Evolutionary conservation across 75 land plant genomes (phyloP).

Genomic region (Azolla pinnata): DNA sequence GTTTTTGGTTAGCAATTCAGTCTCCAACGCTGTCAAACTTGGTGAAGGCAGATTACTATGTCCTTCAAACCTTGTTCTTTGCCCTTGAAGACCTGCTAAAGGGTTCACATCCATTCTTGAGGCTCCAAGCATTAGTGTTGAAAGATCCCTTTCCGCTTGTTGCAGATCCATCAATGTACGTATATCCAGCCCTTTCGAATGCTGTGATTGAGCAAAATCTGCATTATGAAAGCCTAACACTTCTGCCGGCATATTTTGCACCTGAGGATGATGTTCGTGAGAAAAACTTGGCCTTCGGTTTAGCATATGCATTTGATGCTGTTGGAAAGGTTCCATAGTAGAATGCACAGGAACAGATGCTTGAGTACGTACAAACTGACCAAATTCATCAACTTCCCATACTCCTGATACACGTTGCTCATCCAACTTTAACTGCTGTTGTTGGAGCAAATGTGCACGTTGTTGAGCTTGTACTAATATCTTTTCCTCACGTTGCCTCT

Average conservation of each 20-base stretch:
- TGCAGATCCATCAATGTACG: not conserved
- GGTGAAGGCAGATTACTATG: not conserved
- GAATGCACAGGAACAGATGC: not conserved
- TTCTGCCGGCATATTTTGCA: not conserved
- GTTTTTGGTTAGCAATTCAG: not conserved
- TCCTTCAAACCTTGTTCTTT: not conserved
- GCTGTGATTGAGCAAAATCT: not conserved
- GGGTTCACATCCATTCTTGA: not conserved
- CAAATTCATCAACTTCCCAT: slow-evolving; percentile 69
- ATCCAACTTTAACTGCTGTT: slow-evolving; percentile 40
- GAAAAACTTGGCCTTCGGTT: slow-evolving; percentile 1
- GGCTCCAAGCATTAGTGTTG: not conserved
- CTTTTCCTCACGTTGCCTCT: slow-evolving; percentile 24
- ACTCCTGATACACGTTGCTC: slow-evolving; percentile 36
- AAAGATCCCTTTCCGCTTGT: not conserved
- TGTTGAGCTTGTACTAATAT: slow-evolving; percentile 26
- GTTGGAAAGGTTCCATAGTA: not conserved
- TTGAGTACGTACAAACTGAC: slow-evolving; percentile 23
- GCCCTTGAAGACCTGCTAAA: not conserved
- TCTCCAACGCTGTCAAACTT: not conserved
- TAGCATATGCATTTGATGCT: not conserved
- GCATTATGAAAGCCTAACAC: not conserved
- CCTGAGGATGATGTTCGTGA: not conserved
- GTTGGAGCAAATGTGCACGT: slow-evolving; percentile 23
- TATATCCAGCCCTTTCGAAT: not conserved